Conservation (phyloP, 179 eudicot species). For the Dionaea muscipula region DNA sequence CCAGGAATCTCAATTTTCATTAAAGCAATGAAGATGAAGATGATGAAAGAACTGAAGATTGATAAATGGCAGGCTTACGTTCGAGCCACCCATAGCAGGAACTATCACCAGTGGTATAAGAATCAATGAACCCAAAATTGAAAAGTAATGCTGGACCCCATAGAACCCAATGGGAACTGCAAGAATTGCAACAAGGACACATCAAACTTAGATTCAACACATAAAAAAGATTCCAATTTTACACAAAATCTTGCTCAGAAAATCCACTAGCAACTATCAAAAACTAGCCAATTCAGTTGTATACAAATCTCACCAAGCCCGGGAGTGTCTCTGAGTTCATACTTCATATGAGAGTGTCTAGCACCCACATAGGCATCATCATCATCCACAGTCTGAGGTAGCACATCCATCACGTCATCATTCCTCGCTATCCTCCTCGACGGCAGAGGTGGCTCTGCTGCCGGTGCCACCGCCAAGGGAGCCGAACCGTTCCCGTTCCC, state of each 20-base stretch:
- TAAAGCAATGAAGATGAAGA: too few species aligned
- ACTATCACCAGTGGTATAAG: constrained; percentile 78
- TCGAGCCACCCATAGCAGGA: constrained; percentile 86
- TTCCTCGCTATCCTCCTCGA: constrained; percentile 31
- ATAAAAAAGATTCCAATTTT: too few species aligned
- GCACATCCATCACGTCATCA: constrained; percentile 32
- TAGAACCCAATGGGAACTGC: constrained; percentile 82
- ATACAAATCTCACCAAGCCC: constrained; percentile 57
- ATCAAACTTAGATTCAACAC: neutral
- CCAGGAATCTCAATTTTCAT: neutral
- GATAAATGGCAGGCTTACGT: constrained; percentile 40
- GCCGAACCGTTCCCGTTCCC: constrained; percentile 22
- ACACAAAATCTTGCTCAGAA: too few species aligned
- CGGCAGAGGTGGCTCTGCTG: constrained; percentile 9
- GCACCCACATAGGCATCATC: constrained; percentile 37
- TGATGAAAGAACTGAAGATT: neutral
- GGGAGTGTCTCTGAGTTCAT: constrained; percentile 87
- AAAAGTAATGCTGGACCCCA: constrained; percentile 80
- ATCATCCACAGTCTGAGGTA: constrained; percentile 50
- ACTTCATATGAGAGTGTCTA: constrained; percentile 66
- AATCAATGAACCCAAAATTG: constrained; percentile 82
- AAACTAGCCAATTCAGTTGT: too few species aligned
- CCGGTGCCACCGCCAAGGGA: constrained; percentile 4
- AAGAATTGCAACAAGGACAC: constrained; percentile 3
- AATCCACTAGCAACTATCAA: too few species aligned